These are phyloP conservation scores for Pterothamnion heteromorphum DNA, from an alignment of 31 red algal species.

Conservation along the genomic window DNA sequence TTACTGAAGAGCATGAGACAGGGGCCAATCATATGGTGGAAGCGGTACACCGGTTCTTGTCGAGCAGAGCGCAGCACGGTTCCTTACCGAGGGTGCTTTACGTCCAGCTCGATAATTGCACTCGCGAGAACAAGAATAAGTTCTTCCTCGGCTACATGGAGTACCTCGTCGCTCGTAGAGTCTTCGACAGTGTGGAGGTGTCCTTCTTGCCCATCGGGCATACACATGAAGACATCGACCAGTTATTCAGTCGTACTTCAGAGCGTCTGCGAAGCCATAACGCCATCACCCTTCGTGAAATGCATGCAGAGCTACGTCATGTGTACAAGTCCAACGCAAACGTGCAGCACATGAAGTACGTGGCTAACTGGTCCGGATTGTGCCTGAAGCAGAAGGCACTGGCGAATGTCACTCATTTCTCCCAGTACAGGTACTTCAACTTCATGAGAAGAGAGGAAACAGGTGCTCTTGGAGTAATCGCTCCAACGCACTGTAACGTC, in stretches of 20 bases:
- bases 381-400: too few species aligned
- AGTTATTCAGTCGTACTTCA: neutral
- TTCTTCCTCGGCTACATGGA: neutral
- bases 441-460: too few species aligned
- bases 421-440: too few species aligned
- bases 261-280: neutral
- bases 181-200: neutral
- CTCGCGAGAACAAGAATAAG: slow-evolving; percentile 4
- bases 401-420: too few species aligned
- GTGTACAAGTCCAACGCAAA: neutral
- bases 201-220: slow-evolving; percentile 13
- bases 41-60: neutral
- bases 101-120: slow-evolving; percentile 20
- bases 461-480: too few species aligned
- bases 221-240: slow-evolving; percentile 37
- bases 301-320: neutral
- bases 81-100: neutral
- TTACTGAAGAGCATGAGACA: neutral
- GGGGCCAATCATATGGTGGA: slow-evolving; percentile 28
- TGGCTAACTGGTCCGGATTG: too few species aligned
- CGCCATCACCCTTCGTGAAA: neutral
- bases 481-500: too few species aligned
- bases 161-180: neutral
- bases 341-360: neutral
- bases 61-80: neutral